These are phyloP conservation scores for Ligustrum vulgare DNA, from an alignment of 257 asterid genomes.

Conservation along the genomic window DNA sequence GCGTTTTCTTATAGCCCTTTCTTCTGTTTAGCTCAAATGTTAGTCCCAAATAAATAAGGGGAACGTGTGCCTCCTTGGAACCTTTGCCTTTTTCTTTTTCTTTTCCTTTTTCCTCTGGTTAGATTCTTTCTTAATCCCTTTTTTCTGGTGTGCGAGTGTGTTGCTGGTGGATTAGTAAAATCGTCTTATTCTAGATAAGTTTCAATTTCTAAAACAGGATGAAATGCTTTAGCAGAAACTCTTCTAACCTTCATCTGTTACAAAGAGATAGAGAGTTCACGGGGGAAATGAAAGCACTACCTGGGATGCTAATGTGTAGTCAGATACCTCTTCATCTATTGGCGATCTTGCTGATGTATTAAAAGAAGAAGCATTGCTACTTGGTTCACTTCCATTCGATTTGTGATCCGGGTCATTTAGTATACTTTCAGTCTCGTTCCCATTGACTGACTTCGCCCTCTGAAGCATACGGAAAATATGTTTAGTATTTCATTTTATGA, in stretches of 20 bases:
- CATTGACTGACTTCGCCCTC: constrained; percentile 75
- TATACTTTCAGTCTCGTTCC: constrained; percentile 45
- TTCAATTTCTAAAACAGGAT: not conserved
- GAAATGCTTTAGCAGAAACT: not conserved
- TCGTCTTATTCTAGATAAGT: not conserved
- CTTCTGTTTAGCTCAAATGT: not conserved
- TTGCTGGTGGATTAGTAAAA: not conserved
- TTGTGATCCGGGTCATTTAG: constrained; percentile 39
- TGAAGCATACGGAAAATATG: constrained; percentile 29
- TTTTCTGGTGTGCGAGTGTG: not conserved
- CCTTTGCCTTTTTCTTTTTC: not conserved
- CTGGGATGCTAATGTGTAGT: not conserved
- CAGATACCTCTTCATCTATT: constrained; percentile 8
- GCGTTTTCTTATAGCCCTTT: not conserved
- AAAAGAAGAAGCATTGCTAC: constrained; percentile 36
- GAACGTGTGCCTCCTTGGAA: not conserved
- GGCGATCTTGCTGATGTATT: constrained; percentile 49
- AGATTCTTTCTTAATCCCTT: not conserved
- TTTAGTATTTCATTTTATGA: constrained; percentile 13
- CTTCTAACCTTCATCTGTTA: not conserved
- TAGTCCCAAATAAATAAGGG: not conserved
- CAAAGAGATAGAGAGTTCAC: not conserved
- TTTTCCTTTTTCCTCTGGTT: not conserved
- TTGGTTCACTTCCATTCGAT: constrained; percentile 54
- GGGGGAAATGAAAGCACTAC: not conserved